Evolutionary conservation across 2,329 filamentous ascomycete species (phyloP).

Genomic region (Teratosphaeria destructans): DNA sequence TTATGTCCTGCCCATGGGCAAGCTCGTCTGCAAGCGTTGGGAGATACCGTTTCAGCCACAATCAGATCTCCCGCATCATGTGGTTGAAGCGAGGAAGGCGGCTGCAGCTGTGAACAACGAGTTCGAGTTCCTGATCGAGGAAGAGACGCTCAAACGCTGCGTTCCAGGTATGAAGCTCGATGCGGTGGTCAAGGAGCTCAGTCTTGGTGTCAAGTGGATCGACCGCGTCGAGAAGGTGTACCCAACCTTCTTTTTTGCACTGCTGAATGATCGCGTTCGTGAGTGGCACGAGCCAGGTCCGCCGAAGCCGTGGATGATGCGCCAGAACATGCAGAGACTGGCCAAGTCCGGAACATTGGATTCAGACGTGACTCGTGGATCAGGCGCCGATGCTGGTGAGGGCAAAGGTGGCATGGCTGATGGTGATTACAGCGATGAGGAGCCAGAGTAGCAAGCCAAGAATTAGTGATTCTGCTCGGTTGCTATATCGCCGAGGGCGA

Average conservation of each 20-base stretch:
- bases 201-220: conserved; percentile 23
- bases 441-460: neutral
- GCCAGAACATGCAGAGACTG: conserved; percentile 3
- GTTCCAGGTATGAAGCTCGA: conserved; percentile 47
- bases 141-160: conserved; percentile 45
- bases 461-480: neutral
- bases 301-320: conserved; percentile 18
- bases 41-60: conserved; percentile 28
- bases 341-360: conserved; percentile 2
- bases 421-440: neutral
- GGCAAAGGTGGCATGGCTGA: neutral
- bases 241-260: conserved; percentile 35
- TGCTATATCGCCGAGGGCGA: neutral
- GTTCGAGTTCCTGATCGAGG: conserved; percentile 57
- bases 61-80: conserved; percentile 13
- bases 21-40: conserved; percentile 43
- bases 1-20: conserved; percentile 43
- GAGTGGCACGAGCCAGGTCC: conserved; percentile 18
- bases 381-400: neutral
- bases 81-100: neutral
- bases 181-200: conserved; percentile 22
- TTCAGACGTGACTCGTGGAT: neutral
- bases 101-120: conserved; percentile 22
- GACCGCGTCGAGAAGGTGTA: conserved; percentile 30
- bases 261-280: conserved; percentile 34